phyloP scores from a whole-genome alignment of 129 eudicot genomes.

The Chrysanthemum seticuspe region DNA sequence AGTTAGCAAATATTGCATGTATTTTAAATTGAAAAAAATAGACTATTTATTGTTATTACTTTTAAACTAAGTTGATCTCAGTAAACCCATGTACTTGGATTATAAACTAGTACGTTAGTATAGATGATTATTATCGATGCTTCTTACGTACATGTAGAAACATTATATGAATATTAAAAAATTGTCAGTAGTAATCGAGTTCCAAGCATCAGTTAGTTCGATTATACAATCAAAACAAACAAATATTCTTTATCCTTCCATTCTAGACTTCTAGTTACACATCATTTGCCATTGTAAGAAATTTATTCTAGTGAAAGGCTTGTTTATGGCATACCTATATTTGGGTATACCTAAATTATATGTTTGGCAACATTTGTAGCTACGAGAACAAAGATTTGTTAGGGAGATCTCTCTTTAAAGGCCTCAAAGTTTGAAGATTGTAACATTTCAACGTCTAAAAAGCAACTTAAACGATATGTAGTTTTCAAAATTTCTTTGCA shows the following conservation, averaged over 20 bases:
- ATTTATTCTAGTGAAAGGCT: slow-evolving; percentile 15
- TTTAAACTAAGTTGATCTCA: too few relatives aligned
- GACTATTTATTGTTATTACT: too few relatives aligned
- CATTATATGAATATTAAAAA: too few relatives aligned
- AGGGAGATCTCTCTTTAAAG: slow-evolving; percentile 14
- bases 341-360: slow-evolving; percentile 15
- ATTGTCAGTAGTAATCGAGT: too few relatives aligned
- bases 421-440: slow-evolving; percentile 22
- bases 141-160: too few relatives aligned
- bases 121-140: too few relatives aligned
- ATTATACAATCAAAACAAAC: background rate
- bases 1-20: too few relatives aligned
- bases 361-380: slow-evolving; percentile 19
- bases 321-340: slow-evolving; percentile 18
- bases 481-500: slow-evolving; percentile 24
- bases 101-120: too few relatives aligned
- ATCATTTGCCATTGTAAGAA: slow-evolving; percentile 13
- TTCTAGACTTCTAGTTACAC: background rate
- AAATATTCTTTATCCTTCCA: background rate
- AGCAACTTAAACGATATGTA: slow-evolving; percentile 24
- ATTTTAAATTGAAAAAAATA: too few relatives aligned
- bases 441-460: slow-evolving; percentile 29
- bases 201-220: too few relatives aligned
- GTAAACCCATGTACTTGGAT: too few relatives aligned
- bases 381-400: slow-evolving; percentile 14